Conservation (phyloP, 2,329 filamentous ascomycete species). For the Arthroderma sp. region DNA sequence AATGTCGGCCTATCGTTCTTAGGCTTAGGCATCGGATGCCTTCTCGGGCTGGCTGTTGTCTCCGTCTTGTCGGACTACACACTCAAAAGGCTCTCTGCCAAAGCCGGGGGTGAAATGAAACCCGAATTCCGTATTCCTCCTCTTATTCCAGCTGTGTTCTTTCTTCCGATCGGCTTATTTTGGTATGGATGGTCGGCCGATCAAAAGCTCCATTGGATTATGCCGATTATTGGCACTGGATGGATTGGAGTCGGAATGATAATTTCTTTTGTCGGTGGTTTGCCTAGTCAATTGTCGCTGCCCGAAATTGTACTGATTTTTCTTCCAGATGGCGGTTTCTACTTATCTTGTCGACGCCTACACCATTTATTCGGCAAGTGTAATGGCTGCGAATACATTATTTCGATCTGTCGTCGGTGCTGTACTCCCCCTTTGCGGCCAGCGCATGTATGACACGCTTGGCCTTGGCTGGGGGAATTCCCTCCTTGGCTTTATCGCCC, state of each 20-base stretch:
- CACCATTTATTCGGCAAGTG: slow-evolving; percentile 32
- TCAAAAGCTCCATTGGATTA: slow-evolving; percentile 42
- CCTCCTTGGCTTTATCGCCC: slow-evolving; percentile 42
- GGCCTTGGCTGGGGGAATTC: slow-evolving; percentile 40
- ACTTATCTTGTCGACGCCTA: slow-evolving; percentile 50
- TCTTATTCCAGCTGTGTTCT: slow-evolving; percentile 41
- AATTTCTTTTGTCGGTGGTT: slow-evolving; percentile 21
- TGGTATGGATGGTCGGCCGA: slow-evolving; percentile 48
- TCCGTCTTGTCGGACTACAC: slow-evolving; percentile 23
- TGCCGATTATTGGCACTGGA: slow-evolving; percentile 46
- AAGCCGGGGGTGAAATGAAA: slow-evolving; percentile 20
- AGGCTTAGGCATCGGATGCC: slow-evolving; percentile 33
- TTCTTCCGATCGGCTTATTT: slow-evolving; percentile 43
- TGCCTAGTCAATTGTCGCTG: background rate
- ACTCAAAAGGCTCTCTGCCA: slow-evolving; percentile 18
- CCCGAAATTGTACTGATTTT: background rate
- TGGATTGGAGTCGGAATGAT: slow-evolving; percentile 39
- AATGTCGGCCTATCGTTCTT: slow-evolving; percentile 40
- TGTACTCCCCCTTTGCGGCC: slow-evolving; percentile 48
- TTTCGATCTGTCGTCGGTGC: slow-evolving; percentile 44
- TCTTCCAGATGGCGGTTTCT: slow-evolving; percentile 45
- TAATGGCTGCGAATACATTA: slow-evolving; percentile 42
- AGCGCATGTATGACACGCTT: slow-evolving; percentile 34
- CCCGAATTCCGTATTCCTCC: slow-evolving; percentile 41
- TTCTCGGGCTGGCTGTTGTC: slow-evolving; percentile 24